A percentile compares a stretch with the other conserved stretches of the same genome.
Conservation (phyloP, 305 asterid species). For the Fraxinus dipetala region DNA sequence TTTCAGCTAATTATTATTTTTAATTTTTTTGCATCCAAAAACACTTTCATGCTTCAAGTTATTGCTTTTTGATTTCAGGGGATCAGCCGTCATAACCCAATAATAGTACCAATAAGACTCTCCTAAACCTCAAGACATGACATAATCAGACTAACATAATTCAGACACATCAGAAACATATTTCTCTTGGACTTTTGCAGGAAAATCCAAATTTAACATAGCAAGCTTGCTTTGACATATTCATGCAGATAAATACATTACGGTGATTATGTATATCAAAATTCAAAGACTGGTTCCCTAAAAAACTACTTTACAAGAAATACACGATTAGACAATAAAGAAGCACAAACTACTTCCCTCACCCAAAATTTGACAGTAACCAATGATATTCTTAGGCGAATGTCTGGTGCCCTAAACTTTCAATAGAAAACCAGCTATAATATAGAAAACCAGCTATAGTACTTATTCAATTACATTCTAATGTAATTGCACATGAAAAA, state of each 20-base stretch:
- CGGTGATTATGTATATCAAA: slow-evolving; percentile 12
- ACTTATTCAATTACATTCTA: neutral
- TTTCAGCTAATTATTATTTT: neutral
- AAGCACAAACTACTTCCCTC: neutral
- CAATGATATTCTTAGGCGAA: neutral
- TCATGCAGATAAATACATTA: slow-evolving; percentile 2
- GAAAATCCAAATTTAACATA: slow-evolving; percentile 21
- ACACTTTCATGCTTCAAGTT: neutral
- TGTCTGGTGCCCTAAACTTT: neutral
- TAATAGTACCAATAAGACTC: neutral
- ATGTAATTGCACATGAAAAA: neutral
- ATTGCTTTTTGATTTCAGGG: neutral
- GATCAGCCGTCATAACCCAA: neutral
- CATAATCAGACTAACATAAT: neutral
- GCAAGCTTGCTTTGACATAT: neutral
- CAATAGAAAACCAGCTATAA: neutral
- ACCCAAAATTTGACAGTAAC: neutral
- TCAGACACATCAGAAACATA: slow-evolving; percentile 6
- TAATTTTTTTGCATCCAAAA: neutral
- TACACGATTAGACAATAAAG: neutral
- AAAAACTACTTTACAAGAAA: neutral
- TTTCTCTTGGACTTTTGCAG: slow-evolving; percentile 16
- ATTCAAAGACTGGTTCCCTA: neutral
- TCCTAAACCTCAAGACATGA: neutral
- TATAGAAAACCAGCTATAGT: neutral